Evolutionary conservation across 305 asterid species (phyloP), one percentile per base, ranked within the genome.

Genomic region (Fraxinus paxiana): DNA sequence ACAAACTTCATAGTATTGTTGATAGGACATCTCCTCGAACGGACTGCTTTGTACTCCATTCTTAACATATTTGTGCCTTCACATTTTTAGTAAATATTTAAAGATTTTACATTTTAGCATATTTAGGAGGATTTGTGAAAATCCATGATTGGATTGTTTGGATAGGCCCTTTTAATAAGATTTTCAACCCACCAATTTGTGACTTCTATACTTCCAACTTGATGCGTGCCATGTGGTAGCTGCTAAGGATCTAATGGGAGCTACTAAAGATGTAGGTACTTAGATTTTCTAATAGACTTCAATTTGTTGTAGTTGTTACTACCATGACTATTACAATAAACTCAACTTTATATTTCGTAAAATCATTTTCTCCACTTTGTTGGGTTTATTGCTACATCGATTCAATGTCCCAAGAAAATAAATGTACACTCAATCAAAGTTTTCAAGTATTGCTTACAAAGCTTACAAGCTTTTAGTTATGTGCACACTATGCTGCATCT

Each of bases 381-480:
- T 51, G 61, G 61, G 61, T 51, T n/a, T 51, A 51, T 51, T 51
- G 61, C 8, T n/a, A 5, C 61, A 17, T 51, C 2, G 83, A 84
- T 34, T 85, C 90, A 0, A 86, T 79, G 2, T 82, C 87, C 87
- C 85, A 90, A 70, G 4, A 56, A 6, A 7, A 17, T 18, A 56
- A 17, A 17, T 18, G 26, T 17, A 1, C 26, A 5, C 20, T 15
- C 63, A 6, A 54, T 22, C 65, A 17, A 1, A 17, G 26, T 17
- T 54, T 54, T 56, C 67, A 18, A 56, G 4, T 24, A 28, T 28
- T 26, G 28, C 37, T 28, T 28, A 28, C 18, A 67, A 28, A 12
- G 73, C 37, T 13, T n/a, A 67, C 1, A 67, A 26, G 71, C 17
- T 56, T 56, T n/a, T 54, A 54, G 9, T 4, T 61, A 61, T 20